These are phyloP conservation scores for Ramaria sp. DNA, from an alignment of 768 basidiomycete species.

Conservation along the genomic window DNA sequence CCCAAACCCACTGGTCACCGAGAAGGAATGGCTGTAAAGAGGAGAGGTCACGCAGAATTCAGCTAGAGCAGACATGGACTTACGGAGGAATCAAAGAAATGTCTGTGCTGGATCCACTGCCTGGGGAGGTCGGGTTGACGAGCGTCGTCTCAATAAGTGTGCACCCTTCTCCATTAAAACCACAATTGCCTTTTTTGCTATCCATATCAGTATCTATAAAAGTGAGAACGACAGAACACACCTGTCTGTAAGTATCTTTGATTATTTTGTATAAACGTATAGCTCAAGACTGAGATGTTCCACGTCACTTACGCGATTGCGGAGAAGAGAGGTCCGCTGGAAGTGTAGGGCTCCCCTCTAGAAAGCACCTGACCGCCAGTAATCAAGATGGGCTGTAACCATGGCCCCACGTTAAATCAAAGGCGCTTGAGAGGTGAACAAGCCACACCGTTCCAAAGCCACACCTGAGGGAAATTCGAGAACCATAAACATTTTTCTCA, in stretches of 20 bases:
- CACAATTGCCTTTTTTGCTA: constrained; percentile 26
- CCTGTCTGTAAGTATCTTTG: constrained; percentile 13
- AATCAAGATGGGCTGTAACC: constrained; percentile 28
- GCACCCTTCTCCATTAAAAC: constrained; percentile 37
- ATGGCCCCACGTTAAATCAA: background rate
- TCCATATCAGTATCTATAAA: background rate
- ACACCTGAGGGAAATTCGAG: constrained; percentile 21
- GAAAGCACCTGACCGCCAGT: constrained; percentile 28
- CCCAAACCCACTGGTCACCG: constrained; percentile 29
- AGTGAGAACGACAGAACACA: background rate
- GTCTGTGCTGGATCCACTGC: constrained; percentile 37
- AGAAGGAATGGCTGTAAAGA: constrained; percentile 26
- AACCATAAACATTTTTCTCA: background rate
- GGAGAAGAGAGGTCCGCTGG: constrained; percentile 20
- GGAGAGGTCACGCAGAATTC: constrained; percentile 8
- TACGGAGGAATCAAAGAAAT: constrained; percentile 38
- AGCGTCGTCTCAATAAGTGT: constrained; percentile 36
- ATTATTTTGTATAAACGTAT: constrained; percentile 15
- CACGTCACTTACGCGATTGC: constrained; percentile 33
- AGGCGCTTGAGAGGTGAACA: background rate
- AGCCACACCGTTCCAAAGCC: constrained; percentile 27
- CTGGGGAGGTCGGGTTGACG: constrained; percentile 28
- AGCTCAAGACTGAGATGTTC: constrained; percentile 24
- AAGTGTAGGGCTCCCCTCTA: constrained; percentile 25
- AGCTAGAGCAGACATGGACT: constrained; percentile 10